These are phyloP conservation scores for Chimonanthus salicifolius DNA, from an alignment of 164 flowering plant species.

Conservation along the genomic window DNA sequence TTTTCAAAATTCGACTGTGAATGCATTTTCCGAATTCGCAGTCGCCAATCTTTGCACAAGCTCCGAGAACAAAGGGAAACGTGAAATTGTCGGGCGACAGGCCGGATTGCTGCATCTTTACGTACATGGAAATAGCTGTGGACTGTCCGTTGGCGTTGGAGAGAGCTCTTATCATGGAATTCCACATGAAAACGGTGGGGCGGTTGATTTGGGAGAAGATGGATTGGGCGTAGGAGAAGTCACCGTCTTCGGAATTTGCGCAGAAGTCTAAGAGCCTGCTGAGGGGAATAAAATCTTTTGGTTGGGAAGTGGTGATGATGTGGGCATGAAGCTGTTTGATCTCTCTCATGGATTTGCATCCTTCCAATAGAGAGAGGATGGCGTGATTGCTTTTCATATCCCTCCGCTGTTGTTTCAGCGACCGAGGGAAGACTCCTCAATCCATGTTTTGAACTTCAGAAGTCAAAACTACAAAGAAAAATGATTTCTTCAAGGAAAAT, in stretches of 20 bases:
- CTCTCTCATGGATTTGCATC: conserved; percentile 18
- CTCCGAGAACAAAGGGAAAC: conserved; percentile 25
- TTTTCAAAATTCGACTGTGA: conserved; percentile 18
- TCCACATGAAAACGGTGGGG: conserved; percentile 28
- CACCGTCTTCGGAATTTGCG: conserved; percentile 10
- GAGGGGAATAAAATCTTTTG: conserved; percentile 11
- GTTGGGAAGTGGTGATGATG: conserved; percentile 19
- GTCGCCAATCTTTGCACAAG: conserved; percentile 12
- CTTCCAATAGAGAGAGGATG: conserved; percentile 13
- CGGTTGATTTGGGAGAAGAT: conserved; percentile 14
- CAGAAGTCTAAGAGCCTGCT: conserved; percentile 24
- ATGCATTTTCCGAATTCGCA: conserved; percentile 15
- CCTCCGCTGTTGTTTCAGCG: no score
- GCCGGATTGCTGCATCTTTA: conserved; percentile 21
- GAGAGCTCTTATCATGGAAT: conserved; percentile 23
- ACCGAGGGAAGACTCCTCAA: no score
- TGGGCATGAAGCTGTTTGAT: conserved; percentile 21
- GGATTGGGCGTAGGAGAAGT: conserved; percentile 18
- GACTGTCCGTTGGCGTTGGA: conserved; percentile 5
- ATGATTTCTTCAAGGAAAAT: no score
- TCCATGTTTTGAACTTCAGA: no score
- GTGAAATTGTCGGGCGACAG: conserved; percentile 24
- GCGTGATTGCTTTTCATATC: conserved; percentile 7
- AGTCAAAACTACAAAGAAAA: no score
- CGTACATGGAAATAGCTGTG: conserved; percentile 16